Percentiles rank a stretch among this genome's conserved stretches.
phyloP scores from a whole-genome alignment of 2,329 filamentous ascomycete genomes.

The Raffaelea arxii region DNA sequence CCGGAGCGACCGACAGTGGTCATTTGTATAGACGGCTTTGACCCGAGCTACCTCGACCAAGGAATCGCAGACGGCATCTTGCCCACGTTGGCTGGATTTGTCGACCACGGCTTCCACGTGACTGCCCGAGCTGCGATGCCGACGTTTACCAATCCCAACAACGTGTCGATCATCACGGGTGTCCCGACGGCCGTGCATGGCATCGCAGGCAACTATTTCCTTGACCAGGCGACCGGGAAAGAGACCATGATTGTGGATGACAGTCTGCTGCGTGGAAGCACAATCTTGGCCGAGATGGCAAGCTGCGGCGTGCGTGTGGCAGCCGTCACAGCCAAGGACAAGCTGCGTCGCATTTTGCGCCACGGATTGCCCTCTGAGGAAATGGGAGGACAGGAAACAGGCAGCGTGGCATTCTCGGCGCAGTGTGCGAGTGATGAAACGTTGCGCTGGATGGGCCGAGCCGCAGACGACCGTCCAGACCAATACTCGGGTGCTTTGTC shows the following conservation, averaged over 20 bases:
- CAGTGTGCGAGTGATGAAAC: constrained; percentile 22
- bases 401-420: constrained; percentile 21
- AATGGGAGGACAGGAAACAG: constrained; percentile 15
- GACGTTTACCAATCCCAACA: constrained; percentile 34
- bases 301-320: constrained; percentile 27
- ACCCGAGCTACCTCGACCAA: constrained; percentile 27
- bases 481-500: constrained; percentile 35
- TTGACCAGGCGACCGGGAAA: constrained; percentile 27
- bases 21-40: constrained; percentile 33
- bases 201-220: constrained; percentile 32
- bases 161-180: constrained; percentile 33
- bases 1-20: constrained; percentile 23
- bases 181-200: constrained; percentile 28
- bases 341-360: constrained; percentile 28
- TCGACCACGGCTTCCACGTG: constrained; percentile 25
- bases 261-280: constrained; percentile 27
- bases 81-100: constrained; percentile 22
- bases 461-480: constrained; percentile 17
- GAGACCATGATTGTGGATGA: constrained; percentile 32
- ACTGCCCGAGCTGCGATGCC: constrained; percentile 30
- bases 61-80: constrained; percentile 24
- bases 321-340: constrained; percentile 34
- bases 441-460: constrained; percentile 22
- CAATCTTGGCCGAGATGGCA: constrained; percentile 29
- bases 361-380: constrained; percentile 21